Evolutionary conservation across 225 moss, liverwort and hornwort genomes (phyloP).

Genomic region (Straminergon stramineum): DNA sequence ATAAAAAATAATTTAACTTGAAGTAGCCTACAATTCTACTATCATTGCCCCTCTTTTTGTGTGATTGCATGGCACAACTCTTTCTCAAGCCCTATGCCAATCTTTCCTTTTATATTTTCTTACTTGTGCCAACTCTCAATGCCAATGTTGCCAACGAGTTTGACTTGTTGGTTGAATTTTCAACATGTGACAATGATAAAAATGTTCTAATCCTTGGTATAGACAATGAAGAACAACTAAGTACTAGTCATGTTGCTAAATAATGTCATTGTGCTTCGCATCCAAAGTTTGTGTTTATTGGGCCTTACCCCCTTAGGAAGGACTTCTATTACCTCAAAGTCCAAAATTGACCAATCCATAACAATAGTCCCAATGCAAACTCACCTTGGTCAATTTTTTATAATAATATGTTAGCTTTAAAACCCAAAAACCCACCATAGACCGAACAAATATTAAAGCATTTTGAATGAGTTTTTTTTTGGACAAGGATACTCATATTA

Average conservation of each 20-base stretch:
- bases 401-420: not conserved
- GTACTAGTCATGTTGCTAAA: not conserved
- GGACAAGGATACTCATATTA: rapidly evolving
- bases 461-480: not conserved
- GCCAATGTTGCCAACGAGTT: not conserved
- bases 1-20: not conserved
- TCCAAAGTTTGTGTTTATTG: not conserved
- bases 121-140: not conserved
- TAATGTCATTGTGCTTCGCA: not conserved
- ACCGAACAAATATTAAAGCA: not conserved
- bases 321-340: not conserved
- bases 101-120: not conserved
- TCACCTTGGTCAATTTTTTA: not conserved
- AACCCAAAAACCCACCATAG: not conserved
- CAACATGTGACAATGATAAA: not conserved
- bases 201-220: not conserved
- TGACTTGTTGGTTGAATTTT: not conserved
- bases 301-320: not conserved
- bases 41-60: not conserved
- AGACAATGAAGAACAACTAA: not conserved
- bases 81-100: not conserved
- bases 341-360: not conserved
- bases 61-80: not conserved
- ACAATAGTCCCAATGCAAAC: not conserved
- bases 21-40: not conserved